Conservation (phyloP, 306 rosid genomes). For the Vachellia pachyceras region DNA sequence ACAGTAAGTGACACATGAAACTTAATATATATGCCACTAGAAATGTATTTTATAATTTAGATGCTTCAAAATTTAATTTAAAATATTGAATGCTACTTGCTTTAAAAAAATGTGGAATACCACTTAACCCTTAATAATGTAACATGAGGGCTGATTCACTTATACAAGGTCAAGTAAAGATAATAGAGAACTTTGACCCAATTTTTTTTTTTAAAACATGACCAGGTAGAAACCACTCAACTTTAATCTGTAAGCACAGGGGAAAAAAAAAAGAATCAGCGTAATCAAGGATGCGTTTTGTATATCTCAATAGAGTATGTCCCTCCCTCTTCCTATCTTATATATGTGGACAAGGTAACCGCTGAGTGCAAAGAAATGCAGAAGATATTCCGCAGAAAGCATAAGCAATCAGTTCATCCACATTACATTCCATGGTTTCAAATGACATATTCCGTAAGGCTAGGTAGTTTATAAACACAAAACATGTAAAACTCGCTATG, state of each 20-base stretch:
- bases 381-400: constrained; percentile 25
- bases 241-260: neutral
- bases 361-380: neutral
- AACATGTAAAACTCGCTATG: constrained; percentile 29
- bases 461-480: constrained; percentile 23
- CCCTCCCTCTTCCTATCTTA: neutral
- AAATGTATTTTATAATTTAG: too few species aligned
- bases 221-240: neutral
- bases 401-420: constrained; percentile 30
- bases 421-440: constrained; percentile 20
- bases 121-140: neutral
- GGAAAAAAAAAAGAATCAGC: neutral
- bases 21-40: too few species aligned
- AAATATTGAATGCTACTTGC: too few species aligned
- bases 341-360: neutral
- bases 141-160: neutral
- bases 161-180: neutral
- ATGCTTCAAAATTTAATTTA: too few species aligned
- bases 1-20: too few species aligned
- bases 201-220: neutral
- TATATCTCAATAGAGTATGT: neutral
- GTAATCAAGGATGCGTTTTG: neutral
- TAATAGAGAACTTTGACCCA: neutral
- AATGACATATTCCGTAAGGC: constrained; percentile 32
- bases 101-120: too few species aligned